Base-by-base conservation (phyloP, 495 filamentous ascomycete species). In the Aspergillus bertholletiae region DNA sequence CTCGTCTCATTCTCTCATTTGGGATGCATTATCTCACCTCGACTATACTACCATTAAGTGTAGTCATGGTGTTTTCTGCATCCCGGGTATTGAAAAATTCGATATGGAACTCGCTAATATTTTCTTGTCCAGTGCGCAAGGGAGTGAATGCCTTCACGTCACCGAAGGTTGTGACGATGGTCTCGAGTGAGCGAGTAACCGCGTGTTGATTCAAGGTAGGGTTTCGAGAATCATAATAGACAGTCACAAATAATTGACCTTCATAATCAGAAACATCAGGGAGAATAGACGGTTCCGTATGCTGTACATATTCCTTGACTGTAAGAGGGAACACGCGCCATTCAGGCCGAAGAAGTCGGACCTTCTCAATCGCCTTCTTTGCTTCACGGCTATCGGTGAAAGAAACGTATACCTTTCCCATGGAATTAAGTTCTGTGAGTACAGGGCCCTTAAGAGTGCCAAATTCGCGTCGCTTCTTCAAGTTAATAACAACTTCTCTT, bases 331-430 rank as follows among this genome's bases (percentile, higher is more conserved):
- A 64, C 12, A 77, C 72, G 28, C 60, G 51, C 77, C 82, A 87
- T 34, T 76, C 73, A n/a, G 63, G 69, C 49, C 68, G 63, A 43
- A 71, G 63, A 28, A 74, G 57, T 7, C 71, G 63, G 40, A 81
- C 58, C 15, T 75, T 76, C 27, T 72, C 64, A 53, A 75, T 73
- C 17, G 76, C 69, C 20, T 72, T 72, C 39, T 68, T 75, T 26
- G 82, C 76, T 59, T 86, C 81, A 50, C 75, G 73, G 41, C 87
- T 79, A 55, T 88, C 80, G 13, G 72, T 65, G 56, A 86, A 80
- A 4, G 70, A 76, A 49, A 87, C 62, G 58, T 79, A 84, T n/a
- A 84, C 71, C 8, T 65, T 71, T 7, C 73, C 75, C 46, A 57
- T 61, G 18, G 69, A 58, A 32, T 56, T 64, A 5, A 68, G 57